Conservation (phyloP, 495 filamentous ascomycete species). For the Aspergillus taichungensis region DNA sequence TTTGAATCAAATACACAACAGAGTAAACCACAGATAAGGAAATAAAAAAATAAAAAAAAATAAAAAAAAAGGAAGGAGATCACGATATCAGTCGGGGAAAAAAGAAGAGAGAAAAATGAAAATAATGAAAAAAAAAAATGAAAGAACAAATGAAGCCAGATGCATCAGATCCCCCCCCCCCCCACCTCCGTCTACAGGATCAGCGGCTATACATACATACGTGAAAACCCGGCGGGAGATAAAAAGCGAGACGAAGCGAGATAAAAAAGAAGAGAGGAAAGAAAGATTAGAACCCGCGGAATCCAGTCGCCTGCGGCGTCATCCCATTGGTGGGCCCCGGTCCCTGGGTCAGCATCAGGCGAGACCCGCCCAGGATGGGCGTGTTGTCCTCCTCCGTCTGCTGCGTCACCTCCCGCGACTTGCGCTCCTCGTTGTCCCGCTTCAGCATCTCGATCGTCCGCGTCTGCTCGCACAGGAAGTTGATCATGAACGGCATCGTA, state of each 20-base stretch:
- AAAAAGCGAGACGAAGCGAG: too few species aligned
- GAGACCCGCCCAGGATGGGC: slow-evolving; percentile 81
- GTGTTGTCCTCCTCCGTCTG: slow-evolving; percentile 85
- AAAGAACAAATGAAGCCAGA: slow-evolving; percentile 9
- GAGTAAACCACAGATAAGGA: slow-evolving; percentile 22
- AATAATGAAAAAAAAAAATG: slow-evolving; percentile 6
- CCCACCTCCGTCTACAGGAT: too few species aligned
- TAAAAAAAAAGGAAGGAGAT: slow-evolving; percentile 12
- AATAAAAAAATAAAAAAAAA: slow-evolving; percentile 16
- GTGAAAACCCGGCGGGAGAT: slow-evolving; percentile 11
- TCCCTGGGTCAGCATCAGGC: slow-evolving; percentile 98
- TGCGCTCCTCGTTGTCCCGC: slow-evolving; percentile 96
- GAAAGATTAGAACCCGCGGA: slow-evolving; percentile 44
- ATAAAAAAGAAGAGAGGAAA: slow-evolving; percentile 7
- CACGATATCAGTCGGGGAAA: neutral
- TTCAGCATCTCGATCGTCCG: slow-evolving; percentile 75
- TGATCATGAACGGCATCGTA: slow-evolving; percentile 99
- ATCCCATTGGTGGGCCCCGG: slow-evolving; percentile 74
- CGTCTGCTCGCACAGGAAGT: slow-evolving; percentile 85
- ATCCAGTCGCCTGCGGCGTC: slow-evolving; percentile 72
- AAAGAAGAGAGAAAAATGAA: slow-evolving; percentile 9
- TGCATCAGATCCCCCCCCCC: too few species aligned
- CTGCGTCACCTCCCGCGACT: slow-evolving; percentile 75
- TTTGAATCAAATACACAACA: neutral
- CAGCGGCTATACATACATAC: slow-evolving; percentile 35